phyloP scores from a whole-genome alignment of 495 filamentous ascomycete genomes.

The Annulohypoxylon bovei region DNA sequence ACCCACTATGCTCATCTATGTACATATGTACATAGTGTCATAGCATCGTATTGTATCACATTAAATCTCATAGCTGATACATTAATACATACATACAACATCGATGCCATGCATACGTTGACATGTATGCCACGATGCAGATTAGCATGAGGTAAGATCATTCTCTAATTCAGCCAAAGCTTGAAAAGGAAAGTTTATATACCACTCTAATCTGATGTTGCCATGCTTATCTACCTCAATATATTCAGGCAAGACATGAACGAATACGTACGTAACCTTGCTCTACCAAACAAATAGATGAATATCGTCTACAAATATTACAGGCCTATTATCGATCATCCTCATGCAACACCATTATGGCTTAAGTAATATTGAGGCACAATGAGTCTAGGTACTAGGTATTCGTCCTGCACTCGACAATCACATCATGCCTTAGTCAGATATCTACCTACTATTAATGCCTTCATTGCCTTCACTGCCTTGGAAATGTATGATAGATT shows the following conservation, averaged over 20 bases:
- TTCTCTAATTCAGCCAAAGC: neutral
- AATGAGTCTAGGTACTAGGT: too few species aligned
- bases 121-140: too few species aligned
- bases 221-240: neutral
- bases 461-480: too few species aligned
- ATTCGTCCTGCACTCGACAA: neutral
- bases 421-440: neutral
- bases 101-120: too few species aligned
- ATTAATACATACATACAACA: too few species aligned
- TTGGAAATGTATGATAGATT: neutral
- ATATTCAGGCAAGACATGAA: neutral
- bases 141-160: neutral
- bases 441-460: too few species aligned
- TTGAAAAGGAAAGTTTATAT: neutral
- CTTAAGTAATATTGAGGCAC: neutral
- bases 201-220: neutral
- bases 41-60: neutral
- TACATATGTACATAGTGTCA: neutral
- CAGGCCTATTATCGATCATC: neutral
- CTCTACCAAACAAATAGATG: slow-evolving; percentile 1
- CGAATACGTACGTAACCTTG: neutral
- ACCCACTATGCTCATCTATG: slow-evolving; percentile 6
- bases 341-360: neutral
- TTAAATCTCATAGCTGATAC: neutral
- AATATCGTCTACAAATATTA: neutral